Base-by-base conservation (phyloP, 2,329 filamentous ascomycete genomes). In the Penicillium palitans region DNA sequence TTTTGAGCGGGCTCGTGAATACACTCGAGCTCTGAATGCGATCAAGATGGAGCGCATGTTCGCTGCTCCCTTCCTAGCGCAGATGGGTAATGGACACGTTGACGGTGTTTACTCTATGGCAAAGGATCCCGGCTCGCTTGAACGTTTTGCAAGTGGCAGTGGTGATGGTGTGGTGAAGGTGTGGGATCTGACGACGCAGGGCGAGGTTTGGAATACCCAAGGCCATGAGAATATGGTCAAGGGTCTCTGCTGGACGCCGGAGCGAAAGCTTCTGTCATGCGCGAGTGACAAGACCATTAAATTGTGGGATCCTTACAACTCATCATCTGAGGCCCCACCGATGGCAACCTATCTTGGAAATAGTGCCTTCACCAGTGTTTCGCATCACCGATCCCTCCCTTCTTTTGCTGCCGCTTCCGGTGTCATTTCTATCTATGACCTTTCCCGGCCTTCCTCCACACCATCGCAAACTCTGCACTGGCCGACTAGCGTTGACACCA, bases 201-300 rank as follows among this genome's bases (percentile, higher is more conserved):
- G 89, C 29, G 89, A 95, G 72, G 82, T 88, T 48, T 93, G 90
- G 88, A 83, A 90, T 68, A 84, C 84, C 3, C 86, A 89, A 62
- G 93, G 92, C 25, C 96, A 99, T 73, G 90, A 96, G 68, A 96
- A 96, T 67, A 88, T 97, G 45, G 91, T 98, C 66, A 96, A 96
- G 80, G 90, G 90, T 15, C 82, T 97, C 72, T 89, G 88, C 67
- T 99, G 93, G 90, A 96, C 92, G 3, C 84, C 86, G 45, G 91
- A 96, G 67, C 85, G 88, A 70, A 93, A 92, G 72, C 81, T 98
- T 15, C 79, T 98, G 47, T 93, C 91, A 2, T 97, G 93, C 72
- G 92, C 90, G 6, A 88, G 87, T 60, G 95, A 99, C 76, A 86
- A 87, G 66, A 89, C 90, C 4, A 85, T 98, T 70, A 96, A 98